Evolutionary conservation across 768 basidiomycete species (phyloP).

Genomic region (Pleurotus djamor): DNA sequence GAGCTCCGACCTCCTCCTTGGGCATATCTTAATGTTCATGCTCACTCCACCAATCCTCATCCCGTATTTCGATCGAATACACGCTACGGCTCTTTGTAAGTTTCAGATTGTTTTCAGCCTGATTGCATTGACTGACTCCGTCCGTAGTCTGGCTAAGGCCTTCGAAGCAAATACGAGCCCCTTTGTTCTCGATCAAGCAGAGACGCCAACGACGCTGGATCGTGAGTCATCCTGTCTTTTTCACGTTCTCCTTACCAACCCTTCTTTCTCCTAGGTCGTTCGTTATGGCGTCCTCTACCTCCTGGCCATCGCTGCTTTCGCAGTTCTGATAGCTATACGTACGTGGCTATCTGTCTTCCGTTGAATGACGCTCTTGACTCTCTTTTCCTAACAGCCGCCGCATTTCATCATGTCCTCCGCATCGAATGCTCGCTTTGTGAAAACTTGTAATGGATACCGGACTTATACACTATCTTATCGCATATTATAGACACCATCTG

Average conservation of each 20-base stretch:
- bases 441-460: conserved; percentile 46
- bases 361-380: conserved; percentile 8
- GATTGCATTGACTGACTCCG: conserved; percentile 14
- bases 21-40: conserved; percentile 87
- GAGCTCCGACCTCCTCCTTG: conserved; percentile 91
- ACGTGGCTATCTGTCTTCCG: conserved; percentile 28
- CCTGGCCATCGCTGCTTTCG: conserved; percentile 63
- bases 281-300: conserved; percentile 83
- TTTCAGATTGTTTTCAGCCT: neutral
- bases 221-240: conserved; percentile 41
- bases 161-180: conserved; percentile 91
- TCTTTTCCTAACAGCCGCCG: conserved; percentile 40
- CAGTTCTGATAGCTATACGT: conserved; percentile 78
- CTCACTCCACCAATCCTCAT: conserved; percentile 85
- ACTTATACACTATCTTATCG: conserved; percentile 31
- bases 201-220: conserved; percentile 89
- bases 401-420: conserved; percentile 58
- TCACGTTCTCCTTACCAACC: conserved; percentile 7
- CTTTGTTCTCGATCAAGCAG: conserved; percentile 88
- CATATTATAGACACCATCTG: conserved; percentile 6
- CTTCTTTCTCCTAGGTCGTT: conserved; percentile 50
- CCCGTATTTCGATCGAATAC: conserved; percentile 89
- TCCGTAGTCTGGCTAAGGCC: conserved; percentile 90
- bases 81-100: conserved; percentile 90
- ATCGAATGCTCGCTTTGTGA: conserved; percentile 68